phyloP scores from a whole-genome alignment of 257 asterid genomes.

The Capsicum rhomboideum region DNA sequence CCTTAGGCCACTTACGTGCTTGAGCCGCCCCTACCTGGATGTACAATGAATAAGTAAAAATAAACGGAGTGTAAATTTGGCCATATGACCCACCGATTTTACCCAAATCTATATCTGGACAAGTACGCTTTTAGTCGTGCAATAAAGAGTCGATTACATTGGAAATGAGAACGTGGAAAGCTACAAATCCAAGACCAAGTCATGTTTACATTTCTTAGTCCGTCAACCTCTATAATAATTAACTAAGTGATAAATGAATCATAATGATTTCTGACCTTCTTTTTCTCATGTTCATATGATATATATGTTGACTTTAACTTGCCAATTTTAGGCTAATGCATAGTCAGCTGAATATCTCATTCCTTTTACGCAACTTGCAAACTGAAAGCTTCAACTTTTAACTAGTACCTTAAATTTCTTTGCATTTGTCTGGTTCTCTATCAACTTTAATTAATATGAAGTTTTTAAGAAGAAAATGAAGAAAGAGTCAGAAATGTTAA shows the following conservation, averaged over 20 bases:
- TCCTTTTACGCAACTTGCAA: neutral
- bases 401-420: neutral
- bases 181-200: neutral
- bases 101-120: no score
- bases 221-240: neutral
- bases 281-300: no score
- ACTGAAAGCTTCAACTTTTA: neutral
- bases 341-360: neutral
- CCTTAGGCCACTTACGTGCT: no score
- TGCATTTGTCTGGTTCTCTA: neutral
- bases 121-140: no score
- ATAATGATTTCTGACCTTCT: neutral
- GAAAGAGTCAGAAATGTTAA: neutral
- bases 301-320: no score
- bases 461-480: neutral
- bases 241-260: neutral
- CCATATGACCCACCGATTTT: no score
- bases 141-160: no score
- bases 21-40: no score
- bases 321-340: neutral
- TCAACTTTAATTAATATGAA: neutral
- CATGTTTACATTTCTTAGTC: neutral
- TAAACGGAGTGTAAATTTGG: no score
- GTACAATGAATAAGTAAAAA: no score
- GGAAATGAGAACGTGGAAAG: neutral